phyloP scores from a whole-genome alignment of 2,329 filamentous ascomycete genomes.

The Fonsecaea multimorphosa region DNA sequence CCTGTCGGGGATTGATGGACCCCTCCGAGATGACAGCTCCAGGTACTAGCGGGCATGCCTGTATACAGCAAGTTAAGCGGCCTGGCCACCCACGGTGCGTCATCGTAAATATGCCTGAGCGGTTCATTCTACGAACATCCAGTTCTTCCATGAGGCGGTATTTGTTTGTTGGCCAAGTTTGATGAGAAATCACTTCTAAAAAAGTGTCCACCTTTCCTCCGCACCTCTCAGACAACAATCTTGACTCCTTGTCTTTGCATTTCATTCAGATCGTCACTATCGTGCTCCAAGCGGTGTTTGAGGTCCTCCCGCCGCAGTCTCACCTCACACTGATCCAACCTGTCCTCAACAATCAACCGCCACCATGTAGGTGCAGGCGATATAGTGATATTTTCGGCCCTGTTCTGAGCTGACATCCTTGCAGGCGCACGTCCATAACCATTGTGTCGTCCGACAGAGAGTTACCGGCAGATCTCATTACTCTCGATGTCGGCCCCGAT shows the following conservation, averaged over 20 bases:
- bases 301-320: background rate
- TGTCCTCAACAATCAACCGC: background rate
- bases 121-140: slow-evolving; percentile 8
- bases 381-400: background rate
- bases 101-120: slow-evolving; percentile 15
- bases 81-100: slow-evolving; percentile 8
- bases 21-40: background rate
- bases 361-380: slow-evolving; percentile 25
- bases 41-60: background rate
- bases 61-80: slow-evolving; percentile 2
- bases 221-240: background rate
- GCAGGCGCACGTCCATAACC: slow-evolving; percentile 85
- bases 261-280: background rate
- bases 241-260: background rate
- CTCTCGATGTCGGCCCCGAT: slow-evolving; percentile 79
- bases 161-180: background rate
- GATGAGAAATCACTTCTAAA: slow-evolving; percentile 14
- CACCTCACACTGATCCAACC: background rate
- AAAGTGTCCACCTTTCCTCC: background rate
- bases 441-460: slow-evolving; percentile 75
- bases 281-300: background rate
- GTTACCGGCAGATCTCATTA: slow-evolving; percentile 75
- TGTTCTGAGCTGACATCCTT: slow-evolving; percentile 18
- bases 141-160: slow-evolving; percentile 12
- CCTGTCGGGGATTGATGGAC: background rate